Evolutionary conservation across 305 asterid species (phyloP), one percentile per base, ranked within the genome.

Genomic region (Fraxinus nigra): DNA sequence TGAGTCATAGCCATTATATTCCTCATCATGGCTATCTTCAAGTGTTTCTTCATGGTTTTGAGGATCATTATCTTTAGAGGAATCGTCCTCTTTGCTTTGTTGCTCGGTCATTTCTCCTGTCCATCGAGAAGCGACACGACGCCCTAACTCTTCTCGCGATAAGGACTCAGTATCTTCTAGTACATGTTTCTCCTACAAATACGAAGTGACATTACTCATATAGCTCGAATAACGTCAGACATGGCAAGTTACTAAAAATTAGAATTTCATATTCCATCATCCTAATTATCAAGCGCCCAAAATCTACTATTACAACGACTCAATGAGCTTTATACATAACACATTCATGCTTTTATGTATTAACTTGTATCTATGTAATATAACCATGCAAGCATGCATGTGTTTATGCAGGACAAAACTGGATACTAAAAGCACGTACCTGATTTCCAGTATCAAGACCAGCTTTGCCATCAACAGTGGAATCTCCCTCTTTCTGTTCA

Each of bases 71-170:
- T 84, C 86, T 82, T 80, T 69, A 79, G 91, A 83, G 78, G 85
- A 80, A 86, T 81, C 92, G 56, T 28, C 51, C 80, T 85, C 92
- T 84, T 92, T 90, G 78, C 84, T 88, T 75, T 86, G 86, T 75
- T 93, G 88, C 82, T 87, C 91, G 2, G 87, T 75, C 87, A 87
- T 94, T 83, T 89, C 95, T 82, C 98, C 94, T 1, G 98, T 93
- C 99, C 98, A 96, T 80, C 99, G 93, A 54, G 98, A 94, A 63
- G 97, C 99, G 32, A 96, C 89, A 78, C 79, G 93, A 65, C 98
- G 97, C 48, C 98, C 99, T 80, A 96, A 85, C 87, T 96, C 99
- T 86, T 96, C 99, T 87, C 86, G 91, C 70, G 99, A 94, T 82
- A 94, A 86, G 80, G 98, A 89, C 46, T 90, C 95, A 0, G 63